A percentile compares a stretch with the other conserved stretches of the same genome.
Conservation (phyloP, 495 filamentous ascomycete genomes). For the Lepidopterella palustris region DNA sequence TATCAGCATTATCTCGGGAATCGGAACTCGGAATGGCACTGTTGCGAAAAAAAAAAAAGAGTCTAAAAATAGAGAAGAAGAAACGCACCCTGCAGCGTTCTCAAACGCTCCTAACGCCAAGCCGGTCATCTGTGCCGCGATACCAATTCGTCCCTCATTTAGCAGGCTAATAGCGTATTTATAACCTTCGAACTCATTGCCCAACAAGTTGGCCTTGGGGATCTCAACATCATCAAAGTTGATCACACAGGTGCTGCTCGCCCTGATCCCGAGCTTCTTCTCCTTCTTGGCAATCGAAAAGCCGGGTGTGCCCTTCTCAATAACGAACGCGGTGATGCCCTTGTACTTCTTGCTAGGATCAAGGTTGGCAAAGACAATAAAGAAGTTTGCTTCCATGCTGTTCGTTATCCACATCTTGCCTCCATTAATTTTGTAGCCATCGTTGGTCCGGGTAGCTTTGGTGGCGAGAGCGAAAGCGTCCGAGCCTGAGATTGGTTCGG, state of each 20-base stretch:
- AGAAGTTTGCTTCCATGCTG: slow-evolving; percentile 84
- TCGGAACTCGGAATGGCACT: not conserved
- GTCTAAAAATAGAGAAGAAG: not conserved
- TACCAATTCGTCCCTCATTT: slow-evolving; percentile 96
- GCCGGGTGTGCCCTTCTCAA: slow-evolving; percentile 82
- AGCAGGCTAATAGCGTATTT: slow-evolving; percentile 95
- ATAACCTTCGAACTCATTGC: slow-evolving; percentile 85
- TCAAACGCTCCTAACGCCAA: slow-evolving; percentile 92
- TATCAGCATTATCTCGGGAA: not conserved
- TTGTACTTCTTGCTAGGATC: slow-evolving; percentile 84
- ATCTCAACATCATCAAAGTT: slow-evolving; percentile 97
- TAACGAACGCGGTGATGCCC: slow-evolving; percentile 92
- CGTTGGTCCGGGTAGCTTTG: slow-evolving; percentile 66
- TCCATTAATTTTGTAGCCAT: slow-evolving; percentile 80
- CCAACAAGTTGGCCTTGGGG: slow-evolving; percentile 78
- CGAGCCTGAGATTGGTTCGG: slow-evolving; percentile 85
- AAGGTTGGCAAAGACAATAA: slow-evolving; percentile 96
- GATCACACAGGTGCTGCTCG: slow-evolving; percentile 91
- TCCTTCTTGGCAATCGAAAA: slow-evolving; percentile 99
- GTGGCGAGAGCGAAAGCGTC: slow-evolving; percentile 95
- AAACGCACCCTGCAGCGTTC: slow-evolving; percentile 73
- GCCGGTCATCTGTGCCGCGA: slow-evolving; percentile 98
- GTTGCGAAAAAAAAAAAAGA: not conserved
- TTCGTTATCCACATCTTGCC: slow-evolving; percentile 99
- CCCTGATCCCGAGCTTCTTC: slow-evolving; percentile 96